Evolutionary conservation across 208 protist species (phyloP).

Genomic region (Leishmania lainsoni): DNA sequence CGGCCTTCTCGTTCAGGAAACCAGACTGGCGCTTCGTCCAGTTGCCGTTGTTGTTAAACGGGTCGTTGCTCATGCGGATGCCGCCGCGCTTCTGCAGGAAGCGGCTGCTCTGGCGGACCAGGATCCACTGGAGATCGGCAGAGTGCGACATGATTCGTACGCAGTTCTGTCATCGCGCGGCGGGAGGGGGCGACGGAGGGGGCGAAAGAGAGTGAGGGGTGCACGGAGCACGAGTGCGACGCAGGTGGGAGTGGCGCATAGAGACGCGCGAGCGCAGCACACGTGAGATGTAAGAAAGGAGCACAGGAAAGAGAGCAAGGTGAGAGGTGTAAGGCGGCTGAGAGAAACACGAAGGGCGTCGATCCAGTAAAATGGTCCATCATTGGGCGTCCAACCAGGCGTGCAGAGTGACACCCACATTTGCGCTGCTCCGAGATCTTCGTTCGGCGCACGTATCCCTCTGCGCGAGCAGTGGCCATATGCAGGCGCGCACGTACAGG

Average conservation of each 20-base stretch:
- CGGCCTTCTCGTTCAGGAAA: conserved; percentile 75
- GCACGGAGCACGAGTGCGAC: not conserved
- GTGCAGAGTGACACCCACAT: not conserved
- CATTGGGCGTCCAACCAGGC: not conserved
- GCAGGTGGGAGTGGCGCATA: not conserved
- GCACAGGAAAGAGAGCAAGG: not conserved
- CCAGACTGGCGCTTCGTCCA: conserved; percentile 86
- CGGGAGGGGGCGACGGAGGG: not conserved
- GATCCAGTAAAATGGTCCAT: not conserved
- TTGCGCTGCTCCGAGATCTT: not conserved
- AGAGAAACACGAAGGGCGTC: not conserved
- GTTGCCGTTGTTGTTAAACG: conserved; percentile 90
- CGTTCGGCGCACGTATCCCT: not conserved
- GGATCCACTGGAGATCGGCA: conserved; percentile 83
- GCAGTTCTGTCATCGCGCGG: conserved; percentile 11
- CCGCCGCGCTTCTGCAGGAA: conserved; percentile 86
- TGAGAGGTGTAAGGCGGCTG: not conserved
- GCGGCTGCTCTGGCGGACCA: conserved; percentile 85
- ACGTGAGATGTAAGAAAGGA: not conserved
- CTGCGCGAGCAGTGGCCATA: too few species aligned
- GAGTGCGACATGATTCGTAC: conserved; percentile 74
- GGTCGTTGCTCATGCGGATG: conserved; percentile 82
- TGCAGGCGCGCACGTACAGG: not conserved
- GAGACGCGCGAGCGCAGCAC: not conserved
- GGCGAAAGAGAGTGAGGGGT: not conserved